Conservation (phyloP, 2,329 filamentous ascomycete genomes). For the Balansia obtecta region DNA sequence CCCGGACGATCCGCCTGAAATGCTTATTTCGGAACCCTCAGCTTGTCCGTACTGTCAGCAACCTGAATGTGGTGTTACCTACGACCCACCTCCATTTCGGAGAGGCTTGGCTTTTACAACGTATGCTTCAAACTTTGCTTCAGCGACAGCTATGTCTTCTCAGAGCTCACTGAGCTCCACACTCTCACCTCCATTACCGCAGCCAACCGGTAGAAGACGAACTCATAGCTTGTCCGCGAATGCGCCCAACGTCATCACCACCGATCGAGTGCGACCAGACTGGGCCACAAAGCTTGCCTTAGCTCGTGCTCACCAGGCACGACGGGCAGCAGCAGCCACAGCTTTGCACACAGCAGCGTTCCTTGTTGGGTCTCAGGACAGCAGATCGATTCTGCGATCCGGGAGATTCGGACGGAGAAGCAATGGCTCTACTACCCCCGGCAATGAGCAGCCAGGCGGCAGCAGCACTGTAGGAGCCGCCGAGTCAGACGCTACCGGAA, state of each 20-base stretch:
- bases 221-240: conserved; percentile 62
- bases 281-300: conserved; percentile 84
- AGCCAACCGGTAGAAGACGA: conserved; percentile 29
- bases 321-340: conserved; percentile 83
- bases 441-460: conserved; percentile 8
- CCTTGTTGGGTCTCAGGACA: conserved; percentile 56
- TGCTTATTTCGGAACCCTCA: conserved; percentile 81
- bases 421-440: conserved; percentile 21
- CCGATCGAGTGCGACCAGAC: conserved; percentile 82
- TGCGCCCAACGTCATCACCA: conserved; percentile 79
- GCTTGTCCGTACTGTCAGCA: conserved; percentile 92
- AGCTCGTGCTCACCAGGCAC: conserved; percentile 72
- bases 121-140: conserved; percentile 24
- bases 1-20: conserved; percentile 41
- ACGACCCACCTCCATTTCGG: conserved; percentile 78
- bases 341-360: conserved; percentile 93
- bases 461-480: conserved; percentile 4
- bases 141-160: conserved; percentile 68
- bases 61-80: conserved; percentile 92
- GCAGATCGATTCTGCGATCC: conserved; percentile 31
- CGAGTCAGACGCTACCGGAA: conserved; percentile 15
- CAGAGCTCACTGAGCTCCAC: conserved; percentile 63
- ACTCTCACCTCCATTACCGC: conserved; percentile 28
- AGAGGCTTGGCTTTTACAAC: conserved; percentile 63
- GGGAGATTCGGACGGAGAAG: conserved; percentile 46